Conservation (phyloP, 2,329 filamentous ascomycete genomes). For the Hymenoscyphus occultus region DNA sequence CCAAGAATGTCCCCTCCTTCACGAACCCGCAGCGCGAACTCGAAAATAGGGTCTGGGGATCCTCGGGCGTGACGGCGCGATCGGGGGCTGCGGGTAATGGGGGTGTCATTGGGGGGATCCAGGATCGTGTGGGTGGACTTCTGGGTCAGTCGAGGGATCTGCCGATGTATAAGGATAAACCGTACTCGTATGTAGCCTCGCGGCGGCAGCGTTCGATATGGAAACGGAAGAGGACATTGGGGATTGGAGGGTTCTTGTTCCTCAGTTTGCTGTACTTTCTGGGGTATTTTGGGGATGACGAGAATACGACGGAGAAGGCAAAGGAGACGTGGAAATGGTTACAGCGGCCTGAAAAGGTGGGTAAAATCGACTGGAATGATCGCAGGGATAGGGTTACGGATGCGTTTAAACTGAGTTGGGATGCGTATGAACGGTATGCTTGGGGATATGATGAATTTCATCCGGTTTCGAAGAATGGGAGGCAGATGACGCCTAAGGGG, state of each 20-base stretch:
- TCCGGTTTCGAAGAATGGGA: constrained; percentile 74
- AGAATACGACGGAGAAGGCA: constrained; percentile 34
- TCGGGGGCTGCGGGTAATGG: constrained; percentile 28
- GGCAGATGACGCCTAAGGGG: constrained; percentile 82
- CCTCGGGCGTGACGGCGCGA: constrained; percentile 46
- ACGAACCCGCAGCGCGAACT: constrained; percentile 59
- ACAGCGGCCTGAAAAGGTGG: constrained; percentile 45
- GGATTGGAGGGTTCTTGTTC: constrained; percentile 50
- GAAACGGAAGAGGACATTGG: constrained; percentile 61
- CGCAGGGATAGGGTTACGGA: constrained; percentile 81
- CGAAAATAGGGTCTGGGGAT: constrained; percentile 66
- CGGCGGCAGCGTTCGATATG: constrained; percentile 58
- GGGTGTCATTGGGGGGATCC: constrained; percentile 50
- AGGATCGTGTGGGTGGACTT: constrained; percentile 61
- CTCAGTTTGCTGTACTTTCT: constrained; percentile 67
- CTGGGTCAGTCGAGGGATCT: constrained; percentile 61
- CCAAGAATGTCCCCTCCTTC: constrained; percentile 69
- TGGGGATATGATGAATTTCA: constrained; percentile 93
- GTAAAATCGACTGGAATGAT: constrained; percentile 67
- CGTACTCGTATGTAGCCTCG: constrained; percentile 67
- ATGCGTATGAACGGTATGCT: constrained; percentile 85
- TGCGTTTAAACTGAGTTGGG: constrained; percentile 88
- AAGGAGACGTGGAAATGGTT: constrained; percentile 57
- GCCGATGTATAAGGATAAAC: constrained; percentile 99
- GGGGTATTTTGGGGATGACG: constrained; percentile 51